Conservation (phyloP, 768 basidiomycete genomes). For the Tulasnella sp. region DNA sequence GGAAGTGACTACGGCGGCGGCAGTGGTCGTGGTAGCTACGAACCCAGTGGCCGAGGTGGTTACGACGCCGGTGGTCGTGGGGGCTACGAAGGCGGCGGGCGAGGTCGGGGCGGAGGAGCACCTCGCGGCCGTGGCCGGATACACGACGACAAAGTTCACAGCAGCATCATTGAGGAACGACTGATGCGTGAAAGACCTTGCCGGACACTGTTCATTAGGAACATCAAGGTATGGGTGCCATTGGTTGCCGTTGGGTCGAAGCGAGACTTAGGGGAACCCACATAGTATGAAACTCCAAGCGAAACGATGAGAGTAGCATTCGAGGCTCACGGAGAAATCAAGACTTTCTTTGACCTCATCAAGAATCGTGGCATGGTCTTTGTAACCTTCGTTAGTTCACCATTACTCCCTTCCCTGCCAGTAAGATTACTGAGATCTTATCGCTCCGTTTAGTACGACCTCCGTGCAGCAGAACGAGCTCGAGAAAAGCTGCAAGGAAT, state of each 20-base stretch:
- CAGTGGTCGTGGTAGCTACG: background rate
- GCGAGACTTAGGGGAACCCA: background rate
- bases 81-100: slow-evolving; percentile 5
- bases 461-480: slow-evolving; percentile 89
- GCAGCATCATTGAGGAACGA: slow-evolving; percentile 89
- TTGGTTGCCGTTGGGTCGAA: background rate
- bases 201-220: slow-evolving; percentile 93
- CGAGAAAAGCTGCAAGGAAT: slow-evolving; percentile 87
- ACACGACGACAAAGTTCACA: slow-evolving; percentile 84
- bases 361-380: slow-evolving; percentile 97
- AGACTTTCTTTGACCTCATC: slow-evolving; percentile 95
- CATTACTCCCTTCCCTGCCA: background rate
- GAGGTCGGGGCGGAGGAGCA: slow-evolving; percentile 23
- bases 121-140: slow-evolving; percentile 50
- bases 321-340: slow-evolving; percentile 92
- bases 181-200: slow-evolving; percentile 92
- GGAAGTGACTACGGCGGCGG: slow-evolving; percentile 13
- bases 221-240: slow-evolving; percentile 81
- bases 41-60: background rate
- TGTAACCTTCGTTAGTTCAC: slow-evolving; percentile 87
- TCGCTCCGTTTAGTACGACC: slow-evolving; percentile 62
- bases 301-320: slow-evolving; percentile 80
- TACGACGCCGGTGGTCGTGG: background rate
- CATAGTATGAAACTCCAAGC: slow-evolving; percentile 84
- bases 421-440: background rate